Evolutionary conservation across 2,329 filamentous ascomycete species (phyloP), one percentile per base, ranked within the genome.

Genomic region (Neofusicoccum laricinum): DNA sequence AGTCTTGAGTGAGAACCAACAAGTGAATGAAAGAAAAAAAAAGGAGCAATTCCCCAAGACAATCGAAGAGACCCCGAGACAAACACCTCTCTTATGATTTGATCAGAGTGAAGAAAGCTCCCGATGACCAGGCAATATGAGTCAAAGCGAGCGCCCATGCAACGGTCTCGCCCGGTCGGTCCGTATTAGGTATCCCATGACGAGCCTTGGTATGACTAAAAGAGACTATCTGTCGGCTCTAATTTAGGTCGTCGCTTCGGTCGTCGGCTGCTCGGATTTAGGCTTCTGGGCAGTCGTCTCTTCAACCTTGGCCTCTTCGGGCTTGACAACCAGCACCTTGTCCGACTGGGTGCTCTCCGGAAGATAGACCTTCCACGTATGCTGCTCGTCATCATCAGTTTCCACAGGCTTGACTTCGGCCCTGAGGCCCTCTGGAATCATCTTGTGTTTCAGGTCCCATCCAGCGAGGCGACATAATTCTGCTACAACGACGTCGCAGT

Each of bases 401-500:
- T 64, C 46, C 8, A 74, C 64, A 2, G 68, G 68, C 65, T 74
- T 72, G 15, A 92, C 82, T 25, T 86, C 79, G 17, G 92, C 81
- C 64, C 81, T 77, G 76, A 92, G 87, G 38, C 84, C 81, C 8
- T 83, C 76, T n/a, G 89, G 88, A 65, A 95, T 85, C 91, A 96
- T 97, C 68, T 92, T 88, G 72, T 97, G 93, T 49, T 85, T 75
- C 61, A 97, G 77, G 6, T 87, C 81, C 95, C 95, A 98, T 2
- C 89, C 90, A 1, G 91, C 88, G 12, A 91, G 86, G 49, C 88
- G 86, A 73, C 91, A 94, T 61, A 99, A 84, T 79, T 98, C 94
- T 0, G 90, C 85, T 14, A 98, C 90, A 8, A 98, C 88, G 45
- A 93, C 85, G 73, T 99, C 95, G 77, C 94, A 97, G 75, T 97